These are phyloP conservation scores for Sporisorium graminicola DNA, from an alignment of 1,284 basidiomycete genomes.

Conservation along the genomic window DNA sequence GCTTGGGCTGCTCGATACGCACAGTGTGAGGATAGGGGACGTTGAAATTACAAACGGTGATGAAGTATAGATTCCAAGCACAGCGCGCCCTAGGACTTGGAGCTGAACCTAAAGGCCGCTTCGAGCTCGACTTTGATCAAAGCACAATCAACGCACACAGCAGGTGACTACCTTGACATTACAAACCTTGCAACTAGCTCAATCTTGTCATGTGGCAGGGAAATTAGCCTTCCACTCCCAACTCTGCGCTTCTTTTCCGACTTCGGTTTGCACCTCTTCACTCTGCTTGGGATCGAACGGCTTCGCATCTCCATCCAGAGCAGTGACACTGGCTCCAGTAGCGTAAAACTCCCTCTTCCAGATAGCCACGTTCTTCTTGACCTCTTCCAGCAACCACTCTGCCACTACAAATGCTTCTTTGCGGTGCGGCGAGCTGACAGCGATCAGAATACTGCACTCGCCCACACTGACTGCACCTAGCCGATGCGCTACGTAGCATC, in stretches of 20 bases:
- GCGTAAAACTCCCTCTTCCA: conserved; percentile 84
- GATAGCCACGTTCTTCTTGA: conserved; percentile 84
- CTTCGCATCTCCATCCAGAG: conserved; percentile 22
- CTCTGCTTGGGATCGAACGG: neutral
- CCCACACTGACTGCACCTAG: conserved; percentile 82
- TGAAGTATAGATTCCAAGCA: conserved; percentile 1
- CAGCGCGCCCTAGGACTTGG: no score
- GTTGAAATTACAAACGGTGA: neutral
- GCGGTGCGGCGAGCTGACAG: conserved; percentile 85
- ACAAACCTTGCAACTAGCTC: neutral
- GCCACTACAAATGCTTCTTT: conserved; percentile 83
- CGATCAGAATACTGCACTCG: conserved; percentile 84
- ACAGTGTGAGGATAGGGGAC: neutral
- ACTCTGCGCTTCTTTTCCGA: neutral
- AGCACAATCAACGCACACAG: neutral
- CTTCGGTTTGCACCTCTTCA: neutral
- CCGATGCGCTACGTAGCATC: conserved; percentile 80
- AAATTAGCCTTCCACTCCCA: conserved; percentile 54
- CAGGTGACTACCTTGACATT: neutral
- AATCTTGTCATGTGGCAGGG: conserved; percentile 17
- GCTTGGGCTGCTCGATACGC: neutral
- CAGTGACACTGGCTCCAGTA: conserved; percentile 19
- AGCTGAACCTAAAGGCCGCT: neutral
- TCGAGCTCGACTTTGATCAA: neutral
- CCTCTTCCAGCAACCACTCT: conserved; percentile 83